Evolutionary conservation across 164 flowering plant genomes (phyloP), one percentile per base, ranked within the genome.

Genomic region (Platanus orientalis): DNA sequence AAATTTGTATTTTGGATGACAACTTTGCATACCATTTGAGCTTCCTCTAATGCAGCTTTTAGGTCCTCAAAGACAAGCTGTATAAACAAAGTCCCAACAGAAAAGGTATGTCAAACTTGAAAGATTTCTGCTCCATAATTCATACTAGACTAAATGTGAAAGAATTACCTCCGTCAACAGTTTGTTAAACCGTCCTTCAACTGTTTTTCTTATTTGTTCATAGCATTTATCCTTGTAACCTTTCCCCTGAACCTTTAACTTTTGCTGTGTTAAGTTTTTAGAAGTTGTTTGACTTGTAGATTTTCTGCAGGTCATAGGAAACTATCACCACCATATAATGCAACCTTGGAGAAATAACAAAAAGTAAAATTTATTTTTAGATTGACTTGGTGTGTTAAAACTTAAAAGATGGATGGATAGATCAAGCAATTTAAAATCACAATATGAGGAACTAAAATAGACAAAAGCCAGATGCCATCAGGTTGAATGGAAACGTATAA

Each of bases 161-260:
- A 58, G 26, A 65, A 28, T 20, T 71, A 87, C 96, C 92, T 85
- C 97, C 14, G 84, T 77, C 42, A 94, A 77, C 61, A 94, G 84
- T 65, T 73, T 82, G 77, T 83, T 78, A 63, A 95, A 95, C 51
- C 97, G 80, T 24, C 44, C 78, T 73, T 95, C 99, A 74, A 95
- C 99, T 29, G 99, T 73, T 71, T 81, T 85, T 62, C 87, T 74
- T 67, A 95, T 90, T 69, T 90, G 88, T 71, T 88, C 97, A 79
- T 92, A 95, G 76, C 97, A 95, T 75, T 95, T 95, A 66, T 95
- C 99, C 73, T 92, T 95, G 62, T 89, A 95, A 64, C 90, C 89
- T 79, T 95, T 95, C 12, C 99, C 97, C 69, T 85, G 97, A 68
- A 70, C 77, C 81, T 86, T 95, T 69, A 79, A 57, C 74, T 89